phyloP scores from a whole-genome alignment of 192 early-diverging fungal genomes.

The Entomortierella lignicola region DNA sequence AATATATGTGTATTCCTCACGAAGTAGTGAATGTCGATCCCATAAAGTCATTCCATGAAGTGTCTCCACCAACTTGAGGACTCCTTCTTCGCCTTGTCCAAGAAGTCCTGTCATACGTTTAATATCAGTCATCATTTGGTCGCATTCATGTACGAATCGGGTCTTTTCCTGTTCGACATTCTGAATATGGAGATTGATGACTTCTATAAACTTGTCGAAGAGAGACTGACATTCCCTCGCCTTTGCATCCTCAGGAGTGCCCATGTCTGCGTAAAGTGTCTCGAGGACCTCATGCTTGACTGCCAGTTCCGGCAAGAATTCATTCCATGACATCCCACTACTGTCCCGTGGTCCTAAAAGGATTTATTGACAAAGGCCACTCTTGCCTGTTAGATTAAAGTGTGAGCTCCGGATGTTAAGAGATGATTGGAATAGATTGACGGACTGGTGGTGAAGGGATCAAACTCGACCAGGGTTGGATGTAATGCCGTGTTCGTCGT shows the following conservation, averaged over 20 bases:
- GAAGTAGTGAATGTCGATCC: conserved; percentile 26
- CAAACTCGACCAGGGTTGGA: too few relatives aligned
- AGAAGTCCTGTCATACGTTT: conserved; percentile 25
- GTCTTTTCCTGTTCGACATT: conserved; percentile 14
- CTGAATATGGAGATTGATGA: conserved; percentile 22
- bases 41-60: conserved; percentile 35
- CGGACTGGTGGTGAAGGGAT: too few relatives aligned
- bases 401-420: too few relatives aligned
- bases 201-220: conserved; percentile 29
- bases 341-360: too few relatives aligned
- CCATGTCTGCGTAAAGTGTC: conserved; percentile 29
- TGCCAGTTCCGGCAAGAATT: conserved; percentile 47
- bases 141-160: background rate
- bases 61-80: conserved; percentile 17
- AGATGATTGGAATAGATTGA: too few relatives aligned
- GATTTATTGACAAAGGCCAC: too few relatives aligned
- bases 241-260: conserved; percentile 28
- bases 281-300: conserved; percentile 45
- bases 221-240: conserved; percentile 23
- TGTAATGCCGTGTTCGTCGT: too few relatives aligned
- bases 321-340: conserved; percentile 47
- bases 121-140: conserved; percentile 30
- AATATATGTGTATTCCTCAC: conserved; percentile 29
- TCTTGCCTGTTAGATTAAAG: too few relatives aligned
- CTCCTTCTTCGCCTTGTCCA: conserved; percentile 30